Conservation (phyloP, 441 rosid species). For the California macrophylla region DNA sequence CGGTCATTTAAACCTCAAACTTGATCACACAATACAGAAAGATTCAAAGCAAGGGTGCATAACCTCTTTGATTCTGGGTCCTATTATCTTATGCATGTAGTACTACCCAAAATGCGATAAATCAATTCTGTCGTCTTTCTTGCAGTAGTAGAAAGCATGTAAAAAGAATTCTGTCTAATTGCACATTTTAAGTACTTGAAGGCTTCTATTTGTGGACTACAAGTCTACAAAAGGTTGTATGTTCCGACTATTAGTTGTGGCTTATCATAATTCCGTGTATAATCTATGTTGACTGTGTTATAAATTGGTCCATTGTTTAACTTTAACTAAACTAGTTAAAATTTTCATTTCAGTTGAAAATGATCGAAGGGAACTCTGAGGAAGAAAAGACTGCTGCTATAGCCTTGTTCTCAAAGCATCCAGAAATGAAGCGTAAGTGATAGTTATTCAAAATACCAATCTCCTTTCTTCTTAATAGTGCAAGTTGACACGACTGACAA, state of each 20-base stretch:
- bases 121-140: too few species aligned
- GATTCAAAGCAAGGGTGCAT: too few species aligned
- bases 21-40: too few species aligned
- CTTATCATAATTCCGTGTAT: background rate
- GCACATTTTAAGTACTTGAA: too few species aligned
- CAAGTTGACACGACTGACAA: too few species aligned
- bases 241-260: background rate
- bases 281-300: background rate
- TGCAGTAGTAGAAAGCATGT: too few species aligned
- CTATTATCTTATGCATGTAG: too few species aligned
- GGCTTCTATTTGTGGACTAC: too few species aligned
- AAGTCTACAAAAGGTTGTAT: too few species aligned
- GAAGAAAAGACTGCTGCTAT: constrained; percentile 47
- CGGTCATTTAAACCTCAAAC: background rate
- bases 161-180: too few species aligned
- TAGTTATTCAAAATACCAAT: background rate
- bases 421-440: constrained; percentile 63
- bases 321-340: background rate
- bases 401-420: constrained; percentile 68
- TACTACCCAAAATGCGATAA: too few species aligned
- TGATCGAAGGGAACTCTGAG: constrained; percentile 32
- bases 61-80: too few species aligned
- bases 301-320: background rate
- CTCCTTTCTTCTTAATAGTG: background rate
- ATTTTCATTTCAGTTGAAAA: constrained; percentile 36